Evolutionary conservation across 2,329 filamentous ascomycete genomes (phyloP), one percentile per base, ranked within the genome.

Genomic region (Furcasterigmium sp.): DNA sequence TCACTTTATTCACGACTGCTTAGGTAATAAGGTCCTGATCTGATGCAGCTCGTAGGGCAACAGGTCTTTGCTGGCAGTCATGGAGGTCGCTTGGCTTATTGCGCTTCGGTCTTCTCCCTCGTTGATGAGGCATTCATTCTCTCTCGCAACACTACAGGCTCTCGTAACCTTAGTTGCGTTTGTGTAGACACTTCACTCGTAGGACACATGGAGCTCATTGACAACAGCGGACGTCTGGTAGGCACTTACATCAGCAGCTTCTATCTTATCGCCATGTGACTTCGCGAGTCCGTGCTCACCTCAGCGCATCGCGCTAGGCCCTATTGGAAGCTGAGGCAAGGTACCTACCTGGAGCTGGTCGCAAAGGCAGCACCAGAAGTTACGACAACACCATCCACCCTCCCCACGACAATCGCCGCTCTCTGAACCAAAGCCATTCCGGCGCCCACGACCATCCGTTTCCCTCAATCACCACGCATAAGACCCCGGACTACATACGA

Each of bases 291-390:
- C 32, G n/a, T 35, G n/a, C 29, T 15, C 20, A 10, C 8, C 15
- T 36, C 18, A 15, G 13, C 19, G n/a, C 14, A n/a, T 11, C 2
- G n/a, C 34, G 44, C 47, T 49, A 46, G 37, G 43, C 46, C 46
- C 48, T 26, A 44, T 46, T 43, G 42, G 49, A 43, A 47, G 44
- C 44, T 45, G 28, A 35, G 32, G 23, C 11, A 26, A 35, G 32
- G 32, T 35, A 35, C 32, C n/a, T 35, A 17, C 32, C 32, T 35
- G 32, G 14, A 47, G 39, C 45, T 48, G 43, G 45, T 37, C 44
- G 44, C 42, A 52, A 54, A 56, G 54, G 54, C 54, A 56, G 54
- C 54, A 52, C 55, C 47, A 50, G 48, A 43, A 45, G 52, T 45
- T 46, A 49, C 49, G 46, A 53, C 44, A 50, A 42, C 42, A 49